A percentile compares a stretch with the other conserved stretches of the same genome.
phyloP scores from a whole-genome alignment of 495 filamentous ascomycete species.

The Xylaria telfairii region DNA sequence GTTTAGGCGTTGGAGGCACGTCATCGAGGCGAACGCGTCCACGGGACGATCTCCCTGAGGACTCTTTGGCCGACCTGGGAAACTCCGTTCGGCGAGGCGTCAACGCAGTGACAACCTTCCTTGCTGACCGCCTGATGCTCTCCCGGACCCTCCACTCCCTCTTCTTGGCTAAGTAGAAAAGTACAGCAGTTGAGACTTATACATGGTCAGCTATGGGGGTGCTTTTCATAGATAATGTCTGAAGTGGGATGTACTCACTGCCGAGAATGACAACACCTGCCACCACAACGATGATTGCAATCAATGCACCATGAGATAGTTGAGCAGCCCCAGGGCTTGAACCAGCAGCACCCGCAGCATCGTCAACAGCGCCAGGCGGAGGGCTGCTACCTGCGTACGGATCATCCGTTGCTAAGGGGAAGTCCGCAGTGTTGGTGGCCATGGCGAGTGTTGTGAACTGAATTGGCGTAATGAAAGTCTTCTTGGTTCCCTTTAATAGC shows the following conservation, averaged over 20 bases:
- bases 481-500: not conserved
- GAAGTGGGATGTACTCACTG: conserved; percentile 47
- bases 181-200: conserved; percentile 52
- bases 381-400: conserved; percentile 36
- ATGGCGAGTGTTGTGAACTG: conserved; percentile 24
- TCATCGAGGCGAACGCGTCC: conserved; percentile 53
- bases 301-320: conserved; percentile 63
- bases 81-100: conserved; percentile 62
- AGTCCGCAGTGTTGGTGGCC: conserved; percentile 32
- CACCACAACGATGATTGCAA: conserved; percentile 68
- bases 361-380: conserved; percentile 42
- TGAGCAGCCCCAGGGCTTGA: conserved; percentile 53
- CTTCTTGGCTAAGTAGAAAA: conserved; percentile 64
- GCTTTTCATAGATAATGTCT: not conserved
- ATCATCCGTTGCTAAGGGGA: conserved; percentile 48
- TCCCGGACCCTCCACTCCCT: conserved; percentile 61
- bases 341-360: conserved; percentile 62
- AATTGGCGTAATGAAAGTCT: not conserved
- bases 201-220: conserved; percentile 27
- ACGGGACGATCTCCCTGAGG: conserved; percentile 35
- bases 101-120: conserved; percentile 58
- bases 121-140: conserved; percentile 58
- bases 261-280: conserved; percentile 62
- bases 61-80: conserved; percentile 57
- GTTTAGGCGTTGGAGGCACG: conserved; percentile 56